phyloP scores from a whole-genome alignment of 768 basidiomycete genomes.

The Termitomyces sp. region DNA sequence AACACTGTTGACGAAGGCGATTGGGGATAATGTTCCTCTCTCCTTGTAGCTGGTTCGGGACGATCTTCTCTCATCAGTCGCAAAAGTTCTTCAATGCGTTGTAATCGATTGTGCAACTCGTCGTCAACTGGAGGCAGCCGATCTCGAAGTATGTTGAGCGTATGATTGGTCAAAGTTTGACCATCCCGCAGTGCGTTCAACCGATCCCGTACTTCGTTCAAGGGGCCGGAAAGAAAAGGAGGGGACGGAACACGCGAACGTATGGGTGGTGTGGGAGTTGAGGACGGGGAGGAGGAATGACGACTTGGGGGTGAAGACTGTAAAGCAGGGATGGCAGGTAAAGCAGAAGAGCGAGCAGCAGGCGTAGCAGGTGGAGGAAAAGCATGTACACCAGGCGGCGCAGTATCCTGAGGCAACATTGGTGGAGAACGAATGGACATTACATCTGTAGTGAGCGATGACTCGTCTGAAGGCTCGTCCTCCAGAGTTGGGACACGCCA shows the following conservation, averaged over 20 bases:
- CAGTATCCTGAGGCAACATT: background rate
- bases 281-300: background rate
- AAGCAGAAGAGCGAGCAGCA: background rate
- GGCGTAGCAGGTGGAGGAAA: conserved; percentile 23
- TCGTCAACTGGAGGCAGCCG: conserved; percentile 36
- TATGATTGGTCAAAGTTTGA: conserved; percentile 54
- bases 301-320: conserved; percentile 26
- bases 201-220: conserved; percentile 57
- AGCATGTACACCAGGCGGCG: conserved; percentile 4
- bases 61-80: conserved; percentile 32
- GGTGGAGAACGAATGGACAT: conserved; percentile 5
- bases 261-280: conserved; percentile 31
- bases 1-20: conserved; percentile 23
- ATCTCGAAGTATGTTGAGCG: conserved; percentile 58
- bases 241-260: conserved; percentile 19
- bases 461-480: conserved; percentile 5
- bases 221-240: conserved; percentile 44
- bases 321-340: conserved; percentile 7
- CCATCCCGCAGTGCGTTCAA: conserved; percentile 55
- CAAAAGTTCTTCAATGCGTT: conserved; percentile 43
- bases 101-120: conserved; percentile 35
- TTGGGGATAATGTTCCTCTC: conserved; percentile 15
- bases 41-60: conserved; percentile 20
- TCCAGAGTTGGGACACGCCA: conserved; percentile 12
- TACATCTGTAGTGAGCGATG: conserved; percentile 3